phyloP scores from a whole-genome alignment of 768 basidiomycete genomes.

The Suillus subaureus region DNA sequence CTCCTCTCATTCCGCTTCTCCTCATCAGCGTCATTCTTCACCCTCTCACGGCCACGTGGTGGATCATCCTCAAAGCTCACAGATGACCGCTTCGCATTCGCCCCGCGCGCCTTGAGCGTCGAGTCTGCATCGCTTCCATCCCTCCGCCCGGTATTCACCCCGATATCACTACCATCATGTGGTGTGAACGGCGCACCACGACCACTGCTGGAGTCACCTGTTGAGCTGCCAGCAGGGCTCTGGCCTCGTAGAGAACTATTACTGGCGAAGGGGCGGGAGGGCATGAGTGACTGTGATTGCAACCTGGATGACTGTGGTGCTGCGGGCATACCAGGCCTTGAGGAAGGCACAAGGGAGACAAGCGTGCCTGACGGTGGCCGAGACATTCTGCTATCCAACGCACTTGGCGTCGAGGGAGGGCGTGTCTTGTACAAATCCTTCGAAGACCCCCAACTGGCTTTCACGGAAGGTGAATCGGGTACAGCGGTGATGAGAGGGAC shows the following conservation, averaged over 20 bases:
- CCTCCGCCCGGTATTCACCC: constrained; percentile 23
- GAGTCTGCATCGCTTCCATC: constrained; percentile 26
- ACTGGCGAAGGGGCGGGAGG: constrained; percentile 59
- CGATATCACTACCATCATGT: constrained; percentile 71
- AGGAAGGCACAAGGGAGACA: constrained; percentile 12
- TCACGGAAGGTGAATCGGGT: constrained; percentile 34
- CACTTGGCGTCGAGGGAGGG: constrained; percentile 15
- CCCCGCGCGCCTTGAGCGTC: constrained; percentile 29
- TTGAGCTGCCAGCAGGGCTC: constrained; percentile 78
- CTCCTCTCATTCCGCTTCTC: constrained; percentile 70
- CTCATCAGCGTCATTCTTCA: constrained; percentile 40
- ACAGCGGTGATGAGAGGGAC: constrained; percentile 35
- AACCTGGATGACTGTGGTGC: constrained; percentile 21
- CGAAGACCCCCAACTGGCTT: constrained; percentile 16
- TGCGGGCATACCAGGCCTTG: constrained; percentile 12
- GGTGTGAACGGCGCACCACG: constrained; percentile 71
- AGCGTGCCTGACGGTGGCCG: constrained; percentile 15
- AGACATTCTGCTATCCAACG: constrained; percentile 15
- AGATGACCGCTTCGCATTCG: constrained; percentile 57
- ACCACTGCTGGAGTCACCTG: constrained; percentile 82
- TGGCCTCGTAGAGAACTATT: constrained; percentile 44
- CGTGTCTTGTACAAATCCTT: constrained; percentile 14
- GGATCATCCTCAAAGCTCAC: constrained; percentile 67
- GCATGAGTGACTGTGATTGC: constrained; percentile 25
- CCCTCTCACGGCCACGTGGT: constrained; percentile 32